These are phyloP conservation scores for Zygotorulaspora sp. DNA, from an alignment of 805 yeast species.

Conservation along the genomic window DNA sequence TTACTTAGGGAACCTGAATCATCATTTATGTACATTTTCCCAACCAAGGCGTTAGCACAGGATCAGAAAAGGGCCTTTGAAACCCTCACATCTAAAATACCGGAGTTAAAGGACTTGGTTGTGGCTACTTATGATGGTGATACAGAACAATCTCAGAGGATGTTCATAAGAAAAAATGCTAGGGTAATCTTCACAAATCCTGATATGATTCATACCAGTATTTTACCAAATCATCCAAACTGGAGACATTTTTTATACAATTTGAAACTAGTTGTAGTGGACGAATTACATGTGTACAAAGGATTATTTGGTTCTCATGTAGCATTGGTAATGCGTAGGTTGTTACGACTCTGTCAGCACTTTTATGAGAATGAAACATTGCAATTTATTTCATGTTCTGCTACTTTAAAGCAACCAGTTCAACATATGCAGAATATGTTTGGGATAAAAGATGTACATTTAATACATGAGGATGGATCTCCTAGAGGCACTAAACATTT, in stretches of 20 bases:
- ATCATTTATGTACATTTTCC: constrained; percentile 85
- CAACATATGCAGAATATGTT: constrained; percentile 70
- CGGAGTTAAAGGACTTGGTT: constrained; percentile 41
- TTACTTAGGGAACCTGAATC: constrained; percentile 39
- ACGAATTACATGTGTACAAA: constrained; percentile 80
- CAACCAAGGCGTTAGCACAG: constrained; percentile 96
- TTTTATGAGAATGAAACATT: constrained; percentile 42
- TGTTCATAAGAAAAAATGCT: constrained; percentile 53
- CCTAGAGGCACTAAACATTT: constrained; percentile 75
- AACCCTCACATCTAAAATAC: constrained; percentile 49
- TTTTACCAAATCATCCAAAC: constrained; percentile 67
- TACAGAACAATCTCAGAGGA: constrained; percentile 58
- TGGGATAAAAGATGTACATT: constrained; percentile 56
- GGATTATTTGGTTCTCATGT: constrained; percentile 95
- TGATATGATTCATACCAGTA: constrained; percentile 82
- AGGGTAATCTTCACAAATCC: constrained; percentile 91
- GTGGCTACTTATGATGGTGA: constrained; percentile 94
- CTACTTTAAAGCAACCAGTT: constrained; percentile 75
- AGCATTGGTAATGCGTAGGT: constrained; percentile 73
- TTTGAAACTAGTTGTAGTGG: constrained; percentile 71
- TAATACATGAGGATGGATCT: constrained; percentile 78
- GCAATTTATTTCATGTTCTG: constrained; percentile 85
- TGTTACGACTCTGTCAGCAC: constrained; percentile 50
- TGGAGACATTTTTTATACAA: constrained; percentile 69
- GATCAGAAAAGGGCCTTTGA: constrained; percentile 85